Base-by-base conservation (phyloP, 352 stramenopile species). In the Pseudoperonospora humuli region DNA sequence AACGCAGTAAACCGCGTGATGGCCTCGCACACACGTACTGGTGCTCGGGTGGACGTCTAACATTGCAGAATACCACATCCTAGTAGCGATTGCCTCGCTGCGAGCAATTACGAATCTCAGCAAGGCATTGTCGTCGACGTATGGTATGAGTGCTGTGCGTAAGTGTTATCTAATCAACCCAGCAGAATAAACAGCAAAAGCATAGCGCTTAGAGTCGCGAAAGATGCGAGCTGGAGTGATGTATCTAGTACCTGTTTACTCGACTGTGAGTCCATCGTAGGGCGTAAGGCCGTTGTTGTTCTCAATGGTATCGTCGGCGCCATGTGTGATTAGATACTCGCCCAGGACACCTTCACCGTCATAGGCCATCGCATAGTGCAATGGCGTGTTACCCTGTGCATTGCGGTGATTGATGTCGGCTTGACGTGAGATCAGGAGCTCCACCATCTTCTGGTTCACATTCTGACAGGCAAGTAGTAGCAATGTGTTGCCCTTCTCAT, bases 321-420 rank as follows among this genome's bases (percentile, higher is more conserved):
- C 92, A 44, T 86, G 82, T n/a, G 74, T 69, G 53, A 97, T 97
- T 31, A 97, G 61, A 62, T 86, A 96, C 64, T 97, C 86, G 43
- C 77, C 90, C 5, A 97, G 56, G 25, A 77, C 67, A 26, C 88
- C 89, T 52, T 95, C 78, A 0, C 70, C 32, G 58, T 97, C 90
- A 64, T 96, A 96, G 3, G 82, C 80, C 79, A 97, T 95, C 4
- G 92, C 92, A 50, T 95, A 97, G 53, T 97, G 92, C 35, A 97
- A 64, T 19, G 91, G 62, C 11, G 92, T 97, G 64, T 97, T 97
- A 39, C 92, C 87, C 31, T 89, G 69, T 0, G 70, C 70, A 61
- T 98, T 97, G 37, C 77, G 67, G 64, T 96, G 83, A 47, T 98
- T 97, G 14, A 97, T 67, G 42, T 91, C 91, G 7, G 85, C 84